Percentiles rank a stretch among this genome's conserved stretches.
These are phyloP conservation scores for Alternaria sp. DNA, from an alignment of 2,329 filamentous ascomycete genomes.

Conservation along the genomic window DNA sequence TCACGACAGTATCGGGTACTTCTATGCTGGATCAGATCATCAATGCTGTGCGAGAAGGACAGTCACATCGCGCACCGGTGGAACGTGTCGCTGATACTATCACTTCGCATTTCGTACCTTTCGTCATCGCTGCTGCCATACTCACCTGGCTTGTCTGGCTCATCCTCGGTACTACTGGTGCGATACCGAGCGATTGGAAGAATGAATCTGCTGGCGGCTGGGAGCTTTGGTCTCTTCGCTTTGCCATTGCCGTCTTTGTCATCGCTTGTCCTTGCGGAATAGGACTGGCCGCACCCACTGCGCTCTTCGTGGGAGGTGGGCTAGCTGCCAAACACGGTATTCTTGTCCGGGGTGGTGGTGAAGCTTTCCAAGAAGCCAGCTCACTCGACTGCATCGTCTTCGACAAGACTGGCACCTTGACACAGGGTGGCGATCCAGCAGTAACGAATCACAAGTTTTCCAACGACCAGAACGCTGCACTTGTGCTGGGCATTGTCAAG, in stretches of 20 bases:
- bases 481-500: slow-evolving; percentile 63
- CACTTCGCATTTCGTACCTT: slow-evolving; percentile 78
- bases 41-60: slow-evolving; percentile 76
- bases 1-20: slow-evolving; percentile 69
- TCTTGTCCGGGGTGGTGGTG: slow-evolving; percentile 81
- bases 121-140: slow-evolving; percentile 72
- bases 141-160: slow-evolving; percentile 77
- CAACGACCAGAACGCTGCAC: slow-evolving; percentile 35
- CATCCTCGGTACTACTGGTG: slow-evolving; percentile 64
- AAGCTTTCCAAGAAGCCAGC: slow-evolving; percentile 85
- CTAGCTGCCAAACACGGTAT: slow-evolving; percentile 81
- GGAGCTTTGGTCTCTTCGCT: slow-evolving; percentile 77
- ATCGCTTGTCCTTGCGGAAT: slow-evolving; percentile 86
- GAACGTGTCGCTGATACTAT: slow-evolving; percentile 75
- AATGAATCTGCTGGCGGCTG: slow-evolving; percentile 65
- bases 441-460: slow-evolving; percentile 64
- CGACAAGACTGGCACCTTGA: slow-evolving; percentile 88
- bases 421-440: slow-evolving; percentile 72
- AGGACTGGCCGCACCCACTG: slow-evolving; percentile 83
- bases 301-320: slow-evolving; percentile 80
- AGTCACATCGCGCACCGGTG: slow-evolving; percentile 76
- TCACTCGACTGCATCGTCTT: slow-evolving; percentile 80
- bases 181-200: slow-evolving; percentile 64
- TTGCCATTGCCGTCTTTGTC: slow-evolving; percentile 86
- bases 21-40: slow-evolving; percentile 85